Conservation (phyloP, 139 green algal species). For the Picochlorum sp. region DNA sequence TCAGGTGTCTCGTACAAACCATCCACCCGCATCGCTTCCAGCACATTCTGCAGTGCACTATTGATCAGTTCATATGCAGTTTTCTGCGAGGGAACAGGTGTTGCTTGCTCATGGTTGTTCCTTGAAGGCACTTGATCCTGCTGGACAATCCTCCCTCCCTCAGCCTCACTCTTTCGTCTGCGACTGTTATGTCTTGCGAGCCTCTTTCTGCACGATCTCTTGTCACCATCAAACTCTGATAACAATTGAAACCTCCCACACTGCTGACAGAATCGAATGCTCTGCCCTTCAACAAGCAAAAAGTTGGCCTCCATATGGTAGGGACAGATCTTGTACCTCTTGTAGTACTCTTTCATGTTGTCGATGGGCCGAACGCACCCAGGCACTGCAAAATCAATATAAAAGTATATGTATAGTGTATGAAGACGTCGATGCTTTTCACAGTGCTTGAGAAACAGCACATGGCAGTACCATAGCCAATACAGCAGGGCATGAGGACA, state of each 20-base stretch:
- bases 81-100: no score
- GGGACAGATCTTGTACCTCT: conserved; percentile 56
- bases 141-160: no score
- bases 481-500: not conserved
- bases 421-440: not conserved
- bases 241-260: conserved; percentile 29
- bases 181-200: conserved; percentile 59
- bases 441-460: no score
- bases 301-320: conserved; percentile 50
- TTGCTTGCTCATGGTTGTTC: no score
- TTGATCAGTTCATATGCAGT: no score
- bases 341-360: conserved; percentile 38
- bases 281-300: conserved; percentile 31
- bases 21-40: no score
- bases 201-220: conserved; percentile 28
- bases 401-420: not conserved
- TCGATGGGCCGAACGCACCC: conserved; percentile 24
- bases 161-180: conserved; percentile 26
- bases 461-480: not conserved
- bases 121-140: not conserved
- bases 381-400: conserved; percentile 17
- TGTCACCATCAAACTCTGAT: conserved; percentile 38
- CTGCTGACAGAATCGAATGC: conserved; percentile 37
- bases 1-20: no score
- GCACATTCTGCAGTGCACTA: no score